A percentile compares a stretch with the other conserved stretches of the same genome.
Evolutionary conservation across 2,329 filamentous ascomycete species (phyloP).

Genomic region (Lizonia empirigonia): DNA sequence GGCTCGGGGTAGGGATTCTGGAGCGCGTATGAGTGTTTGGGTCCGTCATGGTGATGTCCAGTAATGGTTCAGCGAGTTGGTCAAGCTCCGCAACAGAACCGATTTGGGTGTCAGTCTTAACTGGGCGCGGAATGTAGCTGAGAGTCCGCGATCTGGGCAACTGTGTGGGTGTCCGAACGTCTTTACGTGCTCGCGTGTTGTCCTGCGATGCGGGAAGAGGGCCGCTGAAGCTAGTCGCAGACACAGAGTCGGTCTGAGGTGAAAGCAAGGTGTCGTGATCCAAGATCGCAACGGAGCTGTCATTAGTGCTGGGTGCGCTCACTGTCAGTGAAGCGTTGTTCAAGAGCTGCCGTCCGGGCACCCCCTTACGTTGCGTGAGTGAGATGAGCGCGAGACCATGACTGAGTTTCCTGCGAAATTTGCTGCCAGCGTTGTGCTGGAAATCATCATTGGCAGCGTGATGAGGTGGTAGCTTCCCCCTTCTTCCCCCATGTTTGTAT

Average conservation of each 20-base stretch:
- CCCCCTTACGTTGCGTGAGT: constrained; percentile 38
- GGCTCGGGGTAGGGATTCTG: constrained; percentile 41
- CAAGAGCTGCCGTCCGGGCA: constrained; percentile 20
- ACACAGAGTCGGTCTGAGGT: constrained; percentile 5
- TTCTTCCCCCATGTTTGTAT: constrained; percentile 36
- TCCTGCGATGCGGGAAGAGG: background rate
- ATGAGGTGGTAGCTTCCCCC: constrained; percentile 26
- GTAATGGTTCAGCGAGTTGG: constrained; percentile 9
- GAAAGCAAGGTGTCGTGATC: constrained; percentile 19
- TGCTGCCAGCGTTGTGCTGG: constrained; percentile 24
- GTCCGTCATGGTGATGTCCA: constrained; percentile 7
- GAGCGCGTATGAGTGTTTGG: constrained; percentile 19
- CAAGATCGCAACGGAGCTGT: constrained; percentile 6
- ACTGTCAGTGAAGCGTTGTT: constrained; percentile 19
- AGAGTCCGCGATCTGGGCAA: constrained; percentile 39
- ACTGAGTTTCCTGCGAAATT: constrained; percentile 43
- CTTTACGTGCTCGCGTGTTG: background rate
- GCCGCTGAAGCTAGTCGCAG: background rate
- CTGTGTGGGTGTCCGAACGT: constrained; percentile 24
- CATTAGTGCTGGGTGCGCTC: constrained; percentile 12
- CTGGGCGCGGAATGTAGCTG: constrained; percentile 42
- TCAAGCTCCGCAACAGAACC: constrained; percentile 7
- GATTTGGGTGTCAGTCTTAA: constrained; percentile 17
- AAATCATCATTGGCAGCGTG: constrained; percentile 15
- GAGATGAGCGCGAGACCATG: constrained; percentile 43